A percentile compares a stretch with the other conserved stretches of the same genome.
Conservation (phyloP, 2,329 filamentous ascomycete species). For the Amauroascus verrucosus region DNA sequence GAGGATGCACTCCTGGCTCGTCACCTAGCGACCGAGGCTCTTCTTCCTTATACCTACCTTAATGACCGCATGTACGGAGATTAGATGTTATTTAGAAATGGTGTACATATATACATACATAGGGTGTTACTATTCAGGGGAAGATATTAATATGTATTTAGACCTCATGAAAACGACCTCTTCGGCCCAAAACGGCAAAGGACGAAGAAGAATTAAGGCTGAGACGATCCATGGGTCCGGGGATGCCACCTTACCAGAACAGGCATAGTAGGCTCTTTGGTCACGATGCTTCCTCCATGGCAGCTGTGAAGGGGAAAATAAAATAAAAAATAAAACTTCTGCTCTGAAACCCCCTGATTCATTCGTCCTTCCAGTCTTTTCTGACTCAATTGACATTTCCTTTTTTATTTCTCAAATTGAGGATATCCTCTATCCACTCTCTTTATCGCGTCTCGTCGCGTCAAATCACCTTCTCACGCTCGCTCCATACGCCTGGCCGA, state of each 20-base stretch:
- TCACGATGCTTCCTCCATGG: conserved; percentile 1
- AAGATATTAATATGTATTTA: too few species aligned
- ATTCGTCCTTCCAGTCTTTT: background rate
- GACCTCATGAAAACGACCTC: too few species aligned
- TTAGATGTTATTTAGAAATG: too few species aligned
- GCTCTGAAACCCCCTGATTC: background rate
- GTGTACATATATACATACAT: background rate
- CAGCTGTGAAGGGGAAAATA: background rate
- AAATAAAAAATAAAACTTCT: background rate
- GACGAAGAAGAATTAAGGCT: background rate
- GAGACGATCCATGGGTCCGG: conserved; percentile 2
- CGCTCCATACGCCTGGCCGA: too few species aligned
- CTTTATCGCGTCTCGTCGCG: too few species aligned
- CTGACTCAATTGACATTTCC: background rate
- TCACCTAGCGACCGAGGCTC: background rate
- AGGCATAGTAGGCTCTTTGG: conserved; percentile 1
- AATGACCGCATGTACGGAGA: too few species aligned
- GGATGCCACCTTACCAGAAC: background rate
- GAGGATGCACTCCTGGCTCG: conserved; percentile 24
- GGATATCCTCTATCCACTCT: too few species aligned
- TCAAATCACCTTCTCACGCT: too few species aligned
- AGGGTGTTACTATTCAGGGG: too few species aligned
- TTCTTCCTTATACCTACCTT: too few species aligned
- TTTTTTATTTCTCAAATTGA: background rate
- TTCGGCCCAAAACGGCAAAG: too few species aligned